phyloP scores from a whole-genome alignment of 208 protist genomes.

The Acanthamoeba sp. region DNA sequence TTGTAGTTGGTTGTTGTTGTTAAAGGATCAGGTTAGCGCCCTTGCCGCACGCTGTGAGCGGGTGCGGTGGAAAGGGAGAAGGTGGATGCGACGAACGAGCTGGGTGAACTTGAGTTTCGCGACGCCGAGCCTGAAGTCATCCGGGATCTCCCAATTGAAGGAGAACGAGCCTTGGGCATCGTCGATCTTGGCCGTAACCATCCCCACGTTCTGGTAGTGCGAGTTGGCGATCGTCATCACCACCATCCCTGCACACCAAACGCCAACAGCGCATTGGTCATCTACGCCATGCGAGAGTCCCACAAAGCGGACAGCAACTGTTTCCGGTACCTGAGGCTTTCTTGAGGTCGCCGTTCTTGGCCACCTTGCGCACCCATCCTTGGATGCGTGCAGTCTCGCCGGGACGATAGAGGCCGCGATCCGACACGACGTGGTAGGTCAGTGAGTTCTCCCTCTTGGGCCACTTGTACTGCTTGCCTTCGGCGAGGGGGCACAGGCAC shows the following conservation, averaged over 20 bases:
- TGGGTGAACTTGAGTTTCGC: slow-evolving; percentile 21
- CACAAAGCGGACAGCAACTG: background rate
- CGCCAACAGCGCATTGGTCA: background rate
- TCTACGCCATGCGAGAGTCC: background rate
- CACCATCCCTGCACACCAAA: background rate
- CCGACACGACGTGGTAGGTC: background rate
- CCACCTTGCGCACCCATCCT: slow-evolving; percentile 37
- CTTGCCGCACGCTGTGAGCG: too few relatives aligned
- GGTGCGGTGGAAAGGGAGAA: background rate
- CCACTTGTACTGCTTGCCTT: background rate
- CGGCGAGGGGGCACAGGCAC: slow-evolving; percentile 1
- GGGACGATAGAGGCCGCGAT: slow-evolving; percentile 17
- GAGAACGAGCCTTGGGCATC: background rate
- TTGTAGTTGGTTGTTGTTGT: too few relatives aligned
- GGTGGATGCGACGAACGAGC: background rate
- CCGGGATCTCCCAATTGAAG: background rate
- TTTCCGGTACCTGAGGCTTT: background rate
- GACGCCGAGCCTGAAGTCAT: background rate
- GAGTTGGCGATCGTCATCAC: background rate
- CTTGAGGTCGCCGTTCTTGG: background rate
- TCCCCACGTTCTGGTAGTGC: background rate
- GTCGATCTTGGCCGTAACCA: background rate
- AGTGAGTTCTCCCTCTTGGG: background rate
- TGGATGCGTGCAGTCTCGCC: background rate
- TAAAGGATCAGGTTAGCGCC: too few relatives aligned